phyloP scores from a whole-genome alignment of 2,329 filamentous ascomycete genomes.

The Phialophora tarda region DNA sequence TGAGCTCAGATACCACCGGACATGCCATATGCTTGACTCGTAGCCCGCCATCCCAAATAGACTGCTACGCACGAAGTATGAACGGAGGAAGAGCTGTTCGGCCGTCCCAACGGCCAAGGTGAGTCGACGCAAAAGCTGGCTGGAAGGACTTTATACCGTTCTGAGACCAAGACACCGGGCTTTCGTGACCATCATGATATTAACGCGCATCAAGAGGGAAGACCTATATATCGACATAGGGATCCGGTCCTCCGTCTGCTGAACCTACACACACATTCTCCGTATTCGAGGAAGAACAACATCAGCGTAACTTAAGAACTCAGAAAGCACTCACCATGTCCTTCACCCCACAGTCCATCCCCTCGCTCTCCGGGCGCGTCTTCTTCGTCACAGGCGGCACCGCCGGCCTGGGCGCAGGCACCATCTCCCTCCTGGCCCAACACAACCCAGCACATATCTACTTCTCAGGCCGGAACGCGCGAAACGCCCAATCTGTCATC shows the following conservation, averaged over 20 bases:
- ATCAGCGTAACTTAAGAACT: no score
- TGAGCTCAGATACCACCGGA: not conserved
- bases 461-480: constrained; percentile 50
- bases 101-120: not conserved
- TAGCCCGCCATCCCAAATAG: not conserved
- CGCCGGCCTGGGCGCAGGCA: constrained; percentile 55
- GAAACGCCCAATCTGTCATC: constrained; percentile 45
- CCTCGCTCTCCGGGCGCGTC: constrained; percentile 50
- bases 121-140: not conserved
- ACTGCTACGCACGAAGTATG: not conserved
- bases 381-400: constrained; percentile 56
- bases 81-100: not conserved
- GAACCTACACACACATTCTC: not conserved
- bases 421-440: constrained; percentile 51
- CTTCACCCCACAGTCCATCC: constrained; percentile 42
- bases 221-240: not conserved
- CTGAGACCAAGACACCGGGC: not conserved
- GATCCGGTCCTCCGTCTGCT: not conserved
- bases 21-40: not conserved
- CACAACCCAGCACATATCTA: constrained; percentile 55
- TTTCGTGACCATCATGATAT: not conserved
- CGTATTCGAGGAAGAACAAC: no score
- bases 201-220: not conserved
- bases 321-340: constrained; percentile 7
- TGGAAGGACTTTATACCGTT: not conserved